Base-by-base conservation (phyloP, 1,284 basidiomycete genomes). In the Porogramme epimiltina region DNA sequence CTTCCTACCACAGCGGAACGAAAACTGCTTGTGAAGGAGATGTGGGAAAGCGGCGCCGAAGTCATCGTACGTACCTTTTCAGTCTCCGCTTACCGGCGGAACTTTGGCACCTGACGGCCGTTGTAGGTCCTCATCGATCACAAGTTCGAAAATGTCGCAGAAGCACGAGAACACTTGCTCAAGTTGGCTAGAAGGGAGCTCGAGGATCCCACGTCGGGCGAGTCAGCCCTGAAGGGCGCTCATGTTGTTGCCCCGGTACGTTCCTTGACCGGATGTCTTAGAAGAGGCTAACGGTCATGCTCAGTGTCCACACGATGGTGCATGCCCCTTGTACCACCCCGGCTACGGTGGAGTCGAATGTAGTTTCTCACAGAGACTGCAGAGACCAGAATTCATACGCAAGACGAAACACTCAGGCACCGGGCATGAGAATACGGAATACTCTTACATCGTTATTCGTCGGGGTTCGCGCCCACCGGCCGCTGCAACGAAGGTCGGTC, bases 231-330 rank as follows among this genome's bases (percentile, higher is more conserved):
- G 54, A 70, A 70, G 55, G 88, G 88, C n/a, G 81, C 81, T 38
- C 87, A 93, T 72, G 87, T 95, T 16, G 73, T 95, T 44, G 91
- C 91, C 45, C 91, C 92, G 20, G 91, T 93, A 66, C 69, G 82
- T 73, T 43, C 36, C 33, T 15, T 25, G 23, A 31, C n/a, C 19
- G 19, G 16, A 16, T 18, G 19, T 24, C n/a, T 47, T 20, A 11
- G 26, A n/a, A 11, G 15, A 22, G 33, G 11, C 49, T 58, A n/a
- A 54, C 22, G 22, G 5, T 10, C 10, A 31, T 11, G 1, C 25
- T 18, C 70, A 95, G 81, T 99, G 97, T 66, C 93, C 97, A 20
- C 96, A 99, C 66, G 95, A 99, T 66, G 78, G 78, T 15, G 76
- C 77, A 22, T 99, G 97, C 66, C 96, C 97, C 4, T 71, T 91